These are phyloP conservation scores for Haematococcus sp. DNA, from an alignment of 139 green algal genomes.

Conservation along the genomic window DNA sequence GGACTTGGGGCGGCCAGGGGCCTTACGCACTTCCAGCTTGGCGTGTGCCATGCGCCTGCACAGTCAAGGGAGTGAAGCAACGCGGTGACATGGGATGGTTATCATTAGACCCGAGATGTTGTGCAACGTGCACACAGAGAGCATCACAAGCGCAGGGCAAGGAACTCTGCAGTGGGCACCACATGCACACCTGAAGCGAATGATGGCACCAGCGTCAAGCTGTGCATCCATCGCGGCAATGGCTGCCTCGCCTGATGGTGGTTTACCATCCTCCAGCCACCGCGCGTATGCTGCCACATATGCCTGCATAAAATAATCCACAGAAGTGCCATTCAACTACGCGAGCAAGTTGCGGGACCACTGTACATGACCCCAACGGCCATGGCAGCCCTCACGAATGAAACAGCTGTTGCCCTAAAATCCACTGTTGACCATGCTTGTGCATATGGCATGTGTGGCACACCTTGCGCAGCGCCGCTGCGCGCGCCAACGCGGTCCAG, in stretches of 20 bases:
- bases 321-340: no score
- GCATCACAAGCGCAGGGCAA: no score
- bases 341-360: no score
- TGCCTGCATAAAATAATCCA: no score
- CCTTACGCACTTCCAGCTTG: slow-evolving; percentile 32
- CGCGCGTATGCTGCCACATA: slow-evolving; percentile 72
- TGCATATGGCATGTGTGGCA: no score
- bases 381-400: no score
- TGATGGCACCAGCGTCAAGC: slow-evolving; percentile 71
- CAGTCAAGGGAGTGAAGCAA: no score
- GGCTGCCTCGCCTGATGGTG: not conserved
- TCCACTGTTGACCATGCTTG: no score
- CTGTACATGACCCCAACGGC: no score
- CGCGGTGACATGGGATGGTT: no score
- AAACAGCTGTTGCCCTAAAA: no score
- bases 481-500: slow-evolving; percentile 46
- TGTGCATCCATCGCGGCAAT: slow-evolving; percentile 58
- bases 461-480: slow-evolving; percentile 45
- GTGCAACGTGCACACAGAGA: not conserved
- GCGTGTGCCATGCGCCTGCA: slow-evolving; percentile 66
- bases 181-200: slow-evolving; percentile 62
- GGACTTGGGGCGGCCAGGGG: not conserved
- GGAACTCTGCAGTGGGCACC: not conserved
- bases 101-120: no score
- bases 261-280: slow-evolving; percentile 31